Evolutionary conservation across 306 rosid genomes (phyloP).

Genomic region (Geum urbanum): DNA sequence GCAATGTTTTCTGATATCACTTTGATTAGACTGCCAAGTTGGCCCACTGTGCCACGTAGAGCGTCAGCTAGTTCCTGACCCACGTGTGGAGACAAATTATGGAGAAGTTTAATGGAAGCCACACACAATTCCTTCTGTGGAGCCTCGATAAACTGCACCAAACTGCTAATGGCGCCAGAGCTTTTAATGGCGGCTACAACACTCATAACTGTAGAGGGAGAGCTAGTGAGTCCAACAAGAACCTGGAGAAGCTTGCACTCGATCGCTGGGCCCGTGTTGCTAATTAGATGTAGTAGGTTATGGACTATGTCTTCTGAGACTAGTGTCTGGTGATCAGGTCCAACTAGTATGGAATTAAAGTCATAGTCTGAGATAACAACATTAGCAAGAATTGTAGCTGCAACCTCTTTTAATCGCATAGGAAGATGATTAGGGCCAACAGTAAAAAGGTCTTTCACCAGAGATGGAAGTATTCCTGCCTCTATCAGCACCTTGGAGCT

Average conservation of each 20-base stretch:
- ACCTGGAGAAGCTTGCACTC: conserved; percentile 96
- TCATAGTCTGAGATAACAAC: conserved; percentile 80
- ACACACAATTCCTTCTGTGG: conserved; percentile 85
- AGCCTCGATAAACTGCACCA: conserved; percentile 94
- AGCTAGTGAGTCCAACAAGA: conserved; percentile 85
- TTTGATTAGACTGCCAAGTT: conserved; percentile 74
- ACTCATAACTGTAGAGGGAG: conserved; percentile 58
- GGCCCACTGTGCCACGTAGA: conserved; percentile 90
- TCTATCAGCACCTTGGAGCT: conserved; percentile 83
- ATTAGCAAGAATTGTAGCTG: conserved; percentile 94
- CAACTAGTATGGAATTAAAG: conserved; percentile 71
- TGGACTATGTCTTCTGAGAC: conserved; percentile 93
- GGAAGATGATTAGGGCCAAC: conserved; percentile 84
- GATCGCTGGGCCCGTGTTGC: conserved; percentile 97
- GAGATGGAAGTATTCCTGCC: conserved; percentile 95
- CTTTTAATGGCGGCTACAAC: conserved; percentile 86
- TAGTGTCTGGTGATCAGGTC: conserved; percentile 73
- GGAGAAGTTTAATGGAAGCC: conserved; percentile 82
- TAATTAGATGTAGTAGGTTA: conserved; percentile 85
- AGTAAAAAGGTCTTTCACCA: conserved; percentile 84
- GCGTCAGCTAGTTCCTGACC: conserved; percentile 97
- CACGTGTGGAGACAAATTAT: conserved; percentile 73
- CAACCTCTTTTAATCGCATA: conserved; percentile 76
- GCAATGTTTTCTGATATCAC: conserved; percentile 77
- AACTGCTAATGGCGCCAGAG: conserved; percentile 94